Evolutionary conservation across 768 basidiomycete genomes (phyloP), one percentile per base, ranked within the genome.

Genomic region (Psilocybe tampanensis): DNA sequence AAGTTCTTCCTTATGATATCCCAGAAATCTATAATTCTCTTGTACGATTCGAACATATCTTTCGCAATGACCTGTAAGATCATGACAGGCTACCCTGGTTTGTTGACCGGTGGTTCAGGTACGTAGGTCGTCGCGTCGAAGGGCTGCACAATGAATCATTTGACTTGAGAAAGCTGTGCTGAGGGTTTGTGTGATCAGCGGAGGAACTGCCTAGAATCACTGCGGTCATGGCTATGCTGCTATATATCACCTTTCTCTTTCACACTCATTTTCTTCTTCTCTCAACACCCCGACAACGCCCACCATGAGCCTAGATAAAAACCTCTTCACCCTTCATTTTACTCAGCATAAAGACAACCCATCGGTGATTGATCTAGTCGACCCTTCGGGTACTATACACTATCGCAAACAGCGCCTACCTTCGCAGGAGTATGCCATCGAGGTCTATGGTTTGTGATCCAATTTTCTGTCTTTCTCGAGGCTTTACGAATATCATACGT

Each of bases 221-320:
- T 61, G 62, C 57, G 51, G 49, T 32, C 48, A 48, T 23, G 60
- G 63, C 63, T 58, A 62, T 63, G 60, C 63, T 60, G 22, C 29
- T 23, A 22, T 26, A 42, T 42, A 41, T 29, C 29, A 42, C 34
- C 44, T 34, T 44, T 39, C 22, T 54, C n/a, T 42, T 59, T 48
- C 47, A 57, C 50, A 55, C 39, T 56, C 9, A 9, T 29, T 52
- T 33, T 55, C 54, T 47, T 29, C 36, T 32, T 34, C 19, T 45
- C 17, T 41, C 19, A 53, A 55, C 64, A 59, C 60, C 55, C 56
- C 44, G 33, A 39, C n/a, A 45, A 42, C 36, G 22, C 23, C 21
- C 19, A 60, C 61, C 64, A 93, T 93, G 92, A 90, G 90, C 67
- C 76, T 94, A 53, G 92, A 94, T 70, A 82, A 91, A 70, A 94